Conservation (phyloP, 2,329 filamentous ascomycete species). For the Botrytis hyacinthi region DNA sequence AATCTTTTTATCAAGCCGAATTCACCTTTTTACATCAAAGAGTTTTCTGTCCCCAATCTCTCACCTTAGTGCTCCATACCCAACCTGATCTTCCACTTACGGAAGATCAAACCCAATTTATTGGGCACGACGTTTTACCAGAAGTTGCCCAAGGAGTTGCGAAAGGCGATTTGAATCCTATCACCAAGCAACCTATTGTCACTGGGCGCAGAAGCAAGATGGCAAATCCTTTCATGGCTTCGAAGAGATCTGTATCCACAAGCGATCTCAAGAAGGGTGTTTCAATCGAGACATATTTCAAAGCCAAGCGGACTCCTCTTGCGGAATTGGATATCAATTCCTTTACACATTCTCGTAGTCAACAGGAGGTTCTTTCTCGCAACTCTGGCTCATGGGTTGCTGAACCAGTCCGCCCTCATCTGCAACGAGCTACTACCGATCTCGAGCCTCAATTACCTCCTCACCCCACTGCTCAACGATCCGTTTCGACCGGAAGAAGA, state of each 20-base stretch:
- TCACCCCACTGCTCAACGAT: constrained; percentile 40
- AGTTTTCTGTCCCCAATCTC: constrained; percentile 78
- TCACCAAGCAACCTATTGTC: constrained; percentile 66
- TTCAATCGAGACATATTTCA: constrained; percentile 65
- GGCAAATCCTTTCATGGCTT: constrained; percentile 25
- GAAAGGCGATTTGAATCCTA: constrained; percentile 79
- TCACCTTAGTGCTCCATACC: constrained; percentile 73
- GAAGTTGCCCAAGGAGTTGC: constrained; percentile 73
- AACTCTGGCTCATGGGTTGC: constrained; percentile 56
- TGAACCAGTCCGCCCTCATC: constrained; percentile 42
- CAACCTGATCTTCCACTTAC: constrained; percentile 61
- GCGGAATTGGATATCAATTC: constrained; percentile 67
- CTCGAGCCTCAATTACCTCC: constrained; percentile 39
- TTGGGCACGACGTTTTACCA: constrained; percentile 70
- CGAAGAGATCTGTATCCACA: constrained; percentile 35
- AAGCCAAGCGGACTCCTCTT: constrained; percentile 59
- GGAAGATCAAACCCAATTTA: constrained; percentile 72
- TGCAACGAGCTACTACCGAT: constrained; percentile 30
- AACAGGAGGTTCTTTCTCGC: constrained; percentile 56
- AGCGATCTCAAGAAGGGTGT: constrained; percentile 58
- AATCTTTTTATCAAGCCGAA: constrained; percentile 81
- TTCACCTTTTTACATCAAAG: constrained; percentile 91
- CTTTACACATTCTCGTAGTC: constrained; percentile 64
- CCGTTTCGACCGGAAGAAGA: constrained; percentile 43
- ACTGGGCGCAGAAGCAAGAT: constrained; percentile 30